Evolutionary conservation across 352 stramenopile species (phyloP), one percentile per base, ranked within the genome.

Genomic region (Globisporangium iwayamae): DNA sequence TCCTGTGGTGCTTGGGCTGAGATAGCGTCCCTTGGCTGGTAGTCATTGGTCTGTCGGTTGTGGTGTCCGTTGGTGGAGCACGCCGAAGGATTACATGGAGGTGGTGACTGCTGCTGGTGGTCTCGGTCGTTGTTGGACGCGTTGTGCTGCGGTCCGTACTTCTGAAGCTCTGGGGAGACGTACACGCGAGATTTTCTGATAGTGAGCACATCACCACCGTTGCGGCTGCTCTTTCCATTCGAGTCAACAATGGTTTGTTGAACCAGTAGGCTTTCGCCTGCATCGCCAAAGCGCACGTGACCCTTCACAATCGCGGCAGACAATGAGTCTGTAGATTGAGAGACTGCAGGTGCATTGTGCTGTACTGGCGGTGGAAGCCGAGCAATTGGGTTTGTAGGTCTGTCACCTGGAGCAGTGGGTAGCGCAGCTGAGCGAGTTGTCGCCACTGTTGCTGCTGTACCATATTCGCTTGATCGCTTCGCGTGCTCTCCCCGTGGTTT

Each of bases 111-210:
- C n/a, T 56, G 28, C 5, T 39, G 51, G 22, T 8, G 51, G 16
- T 20, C 30, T 25, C 16, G 51, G 6, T 8, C 43, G 43, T 22
- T 56, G 16, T 22, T 56, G 16, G 51, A 7, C 22, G 51, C 10
- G 2, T 11, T 56, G 28, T 56, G n/a, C 50, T 68, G 61, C 34
- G 81, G 82, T 6, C 83, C 80, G 53, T 91, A 91, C 57, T 89
- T 91, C 14, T 79, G 51, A 32, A 91, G 56, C 46, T 81, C 70
- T 16, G 59, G 47, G n/a, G 67, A 22, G 4, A 70, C 48, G 10
- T 41, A 57, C 11, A 56, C 62, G 5, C 53, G 62, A 2, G 30
- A 53, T 43, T 30, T 28, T 8, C 30, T 46, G 38, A 53, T 32
- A 34, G 56, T 60, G 9, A 51, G 50, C 25, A 4, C 18, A 13